Evolutionary conservation across 306 rosid species (phyloP), one percentile per base, ranked within the genome.

Genomic region (Malus sylvestris): DNA sequence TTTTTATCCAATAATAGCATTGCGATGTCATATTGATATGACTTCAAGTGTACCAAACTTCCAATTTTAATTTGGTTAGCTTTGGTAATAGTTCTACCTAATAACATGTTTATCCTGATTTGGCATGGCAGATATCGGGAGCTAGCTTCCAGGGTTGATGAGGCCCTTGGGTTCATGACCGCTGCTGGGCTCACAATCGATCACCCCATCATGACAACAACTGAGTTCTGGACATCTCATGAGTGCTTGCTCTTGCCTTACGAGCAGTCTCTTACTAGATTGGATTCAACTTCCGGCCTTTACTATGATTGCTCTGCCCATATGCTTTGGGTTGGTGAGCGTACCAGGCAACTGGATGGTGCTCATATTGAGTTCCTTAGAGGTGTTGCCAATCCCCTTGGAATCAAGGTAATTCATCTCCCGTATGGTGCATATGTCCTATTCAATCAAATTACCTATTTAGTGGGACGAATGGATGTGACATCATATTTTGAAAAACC

Each of bases 131-230:
- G 97, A 85, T 95, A 95, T 87, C 99, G 93, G 16, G 99, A 95
- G 73, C 93, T 95, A 11, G 99, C 97, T 80, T 72, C 84, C 86
- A 88, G 99, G 49, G 99, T 95, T 19, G 99, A 95, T 64, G 99
- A 95, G 92, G 99, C 99, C 71, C 99, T 95, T 75, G 99, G 99
- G 68, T 95, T 95, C 86, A 95, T 95, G 99, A 88, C 92, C 72
- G 99, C 97, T 7, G 97, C 99, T 22, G 99, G 99, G 46, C 97
- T 95, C 79, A 95, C 99, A 0, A 88, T 88, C 67, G 99, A 90
- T 75, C 99, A 95, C 82, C 97, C 99, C 18, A 90, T 95, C 68
- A 95, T 95, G 97, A 92, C 83, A 64, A 90, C 99, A 75, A 95
- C 99, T 1, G 97, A 95, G 57, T 95, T 95, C 83, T 95, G 97